Base-by-base conservation (phyloP, 495 filamentous ascomycete genomes). In the Penicillium angulare region DNA sequence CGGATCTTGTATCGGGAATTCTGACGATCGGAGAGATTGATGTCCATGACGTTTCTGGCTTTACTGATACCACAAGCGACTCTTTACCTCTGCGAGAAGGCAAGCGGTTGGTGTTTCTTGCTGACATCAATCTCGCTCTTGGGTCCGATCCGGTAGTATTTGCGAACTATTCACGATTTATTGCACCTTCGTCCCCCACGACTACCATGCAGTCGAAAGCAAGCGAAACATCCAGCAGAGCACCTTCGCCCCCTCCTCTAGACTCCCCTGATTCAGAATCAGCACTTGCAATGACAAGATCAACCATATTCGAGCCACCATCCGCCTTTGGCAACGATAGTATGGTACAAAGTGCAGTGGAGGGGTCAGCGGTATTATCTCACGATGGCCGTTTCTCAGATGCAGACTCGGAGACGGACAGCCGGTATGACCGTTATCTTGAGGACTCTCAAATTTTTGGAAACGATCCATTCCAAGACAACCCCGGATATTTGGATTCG, bases 61-160 rank as follows among this genome's bases (percentile, higher is more conserved):
- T 36, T 36, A 57, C 59, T 29, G 50, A 51, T 12, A 61, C 59
- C 1, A 43, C 59, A 0, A 72, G 70, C 45, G 73, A 63, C 2
- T 48, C 36, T 5, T 15, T 45, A 10, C 53, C 63, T 17, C 46
- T 43, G 3, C 56, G 77, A 59, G 75, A 80, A 39, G 84, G 86
- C 31, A 90, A 85, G 61, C 77, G 88, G 39, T 77, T 80, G 26
- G 70, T 93, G 21, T 78, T 74, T 13, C 64, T 92, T 18, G 73
- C 72, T 26, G 80, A 80, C 45, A 83, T 90, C 48, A 77, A 81
- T 27, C 76, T 81, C 5, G 78, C 79, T 36, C 70, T 93, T 31
- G 82, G 89, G 31, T 87, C 88, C 13, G 86, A 91, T 45, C 80
- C 87, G 13, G 77, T 81, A 34, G 74, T 91, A 0, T 92, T 92